Conservation (phyloP, 2,329 filamentous ascomycete species). For the Harringtonia lauricola region DNA sequence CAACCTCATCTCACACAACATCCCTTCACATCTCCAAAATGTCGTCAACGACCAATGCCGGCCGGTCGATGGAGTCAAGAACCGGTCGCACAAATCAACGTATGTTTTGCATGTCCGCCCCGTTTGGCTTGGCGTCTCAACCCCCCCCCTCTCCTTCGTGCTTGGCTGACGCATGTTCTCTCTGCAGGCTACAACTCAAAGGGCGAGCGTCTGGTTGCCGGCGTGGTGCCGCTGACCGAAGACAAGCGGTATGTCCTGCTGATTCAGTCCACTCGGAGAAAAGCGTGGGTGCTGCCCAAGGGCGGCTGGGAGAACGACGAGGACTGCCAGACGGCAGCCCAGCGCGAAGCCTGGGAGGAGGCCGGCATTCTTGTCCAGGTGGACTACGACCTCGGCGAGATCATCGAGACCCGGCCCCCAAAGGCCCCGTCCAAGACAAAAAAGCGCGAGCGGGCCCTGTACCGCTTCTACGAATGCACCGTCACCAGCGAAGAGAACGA, state of each 20-base stretch:
- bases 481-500: slow-evolving; percentile 75
- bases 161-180: not conserved
- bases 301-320: slow-evolving; percentile 97
- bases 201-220: slow-evolving; percentile 90
- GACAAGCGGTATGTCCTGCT: slow-evolving; percentile 85
- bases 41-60: slow-evolving; percentile 9
- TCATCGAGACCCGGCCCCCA: slow-evolving; percentile 72
- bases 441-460: slow-evolving; percentile 50
- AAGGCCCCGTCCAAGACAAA: slow-evolving; percentile 46
- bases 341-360: slow-evolving; percentile 95
- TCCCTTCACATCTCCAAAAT: not conserved
- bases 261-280: slow-evolving; percentile 83
- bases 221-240: slow-evolving; percentile 77
- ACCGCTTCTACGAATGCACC: slow-evolving; percentile 79
- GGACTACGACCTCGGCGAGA: slow-evolving; percentile 74
- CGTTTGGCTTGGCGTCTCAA: not conserved
- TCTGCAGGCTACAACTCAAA: slow-evolving; percentile 74
- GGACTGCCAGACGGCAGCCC: slow-evolving; percentile 70
- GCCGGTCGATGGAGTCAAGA: slow-evolving; percentile 59
- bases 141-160: too few species aligned
- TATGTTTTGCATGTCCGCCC: slow-evolving; percentile 36
- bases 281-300: slow-evolving; percentile 94
- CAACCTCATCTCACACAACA: not conserved
- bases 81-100: slow-evolving; percentile 70
- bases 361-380: slow-evolving; percentile 83